phyloP scores from a whole-genome alignment of 495 filamentous ascomycete genomes.

The Collariella sp. region DNA sequence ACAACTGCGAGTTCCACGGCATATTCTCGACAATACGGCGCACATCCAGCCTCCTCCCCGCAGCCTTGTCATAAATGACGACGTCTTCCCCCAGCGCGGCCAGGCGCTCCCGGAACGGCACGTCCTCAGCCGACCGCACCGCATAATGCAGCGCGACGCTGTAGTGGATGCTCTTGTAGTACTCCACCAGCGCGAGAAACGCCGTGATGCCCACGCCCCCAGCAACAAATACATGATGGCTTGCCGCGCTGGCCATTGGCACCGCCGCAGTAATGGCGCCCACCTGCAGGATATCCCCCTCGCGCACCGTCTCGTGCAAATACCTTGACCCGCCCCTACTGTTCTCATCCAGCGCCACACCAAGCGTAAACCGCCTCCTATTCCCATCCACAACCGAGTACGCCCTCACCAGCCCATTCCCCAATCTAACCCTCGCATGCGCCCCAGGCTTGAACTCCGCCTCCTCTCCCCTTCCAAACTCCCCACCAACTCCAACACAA shows the following conservation, averaged over 20 bases:
- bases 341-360: constrained; percentile 36
- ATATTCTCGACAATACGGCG: constrained; percentile 28
- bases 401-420: constrained; percentile 35
- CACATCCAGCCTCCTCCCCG: constrained; percentile 43
- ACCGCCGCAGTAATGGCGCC: constrained; percentile 35
- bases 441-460: constrained; percentile 24
- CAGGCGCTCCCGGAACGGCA: constrained; percentile 38
- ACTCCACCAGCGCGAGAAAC: constrained; percentile 33
- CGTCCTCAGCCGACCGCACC: constrained; percentile 36
- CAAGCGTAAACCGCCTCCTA: constrained; percentile 36
- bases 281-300: constrained; percentile 38
- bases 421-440: constrained; percentile 39
- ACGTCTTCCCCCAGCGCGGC: constrained; percentile 28
- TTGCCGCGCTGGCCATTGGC: constrained; percentile 25
- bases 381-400: constrained; percentile 43
- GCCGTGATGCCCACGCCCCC: constrained; percentile 48
- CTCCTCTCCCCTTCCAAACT: constrained; percentile 12
- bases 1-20: constrained; percentile 43
- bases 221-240: constrained; percentile 44
- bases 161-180: constrained; percentile 34
- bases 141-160: constrained; percentile 41
- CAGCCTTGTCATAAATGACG: constrained; percentile 38
- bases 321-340: constrained; percentile 43
- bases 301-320: constrained; percentile 38
- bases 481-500: constrained; percentile 31